Percentiles rank a stretch among this genome's conserved stretches.
phyloP scores from a whole-genome alignment of 768 basidiomycete genomes.

The Leccinum obscurum region DNA sequence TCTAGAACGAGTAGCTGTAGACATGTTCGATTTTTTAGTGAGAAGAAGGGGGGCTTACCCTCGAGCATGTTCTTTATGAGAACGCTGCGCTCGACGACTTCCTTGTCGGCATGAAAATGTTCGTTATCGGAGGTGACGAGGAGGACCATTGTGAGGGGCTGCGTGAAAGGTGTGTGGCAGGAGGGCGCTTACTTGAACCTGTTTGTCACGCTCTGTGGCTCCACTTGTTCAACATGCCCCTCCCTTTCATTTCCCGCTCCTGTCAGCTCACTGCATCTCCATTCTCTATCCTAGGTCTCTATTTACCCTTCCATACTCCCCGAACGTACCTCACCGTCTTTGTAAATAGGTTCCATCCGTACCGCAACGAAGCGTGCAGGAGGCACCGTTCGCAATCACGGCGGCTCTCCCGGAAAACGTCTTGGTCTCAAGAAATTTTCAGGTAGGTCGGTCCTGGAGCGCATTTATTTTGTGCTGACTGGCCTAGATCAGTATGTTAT shows the following conservation, averaged over 20 bases:
- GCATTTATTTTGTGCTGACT: slow-evolving; percentile 10
- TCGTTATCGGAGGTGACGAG: slow-evolving; percentile 96
- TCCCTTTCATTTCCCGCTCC: slow-evolving; percentile 44
- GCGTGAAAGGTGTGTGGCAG: slow-evolving; percentile 8
- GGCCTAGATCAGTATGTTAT: slow-evolving; percentile 81
- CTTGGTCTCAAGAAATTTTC: slow-evolving; percentile 97
- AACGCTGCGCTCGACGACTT: slow-evolving; percentile 92
- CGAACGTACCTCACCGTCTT: slow-evolving; percentile 3
- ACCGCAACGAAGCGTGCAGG: slow-evolving; percentile 97
- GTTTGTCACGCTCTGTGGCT: slow-evolving; percentile 17
- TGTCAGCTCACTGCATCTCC: slow-evolving; percentile 41
- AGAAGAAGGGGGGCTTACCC: slow-evolving; percentile 49
- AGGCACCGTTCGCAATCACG: slow-evolving; percentile 90
- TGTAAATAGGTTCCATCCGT: slow-evolving; percentile 61
- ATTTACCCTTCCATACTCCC: not conserved
- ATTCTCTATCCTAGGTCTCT: slow-evolving; percentile 47
- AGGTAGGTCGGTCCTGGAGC: slow-evolving; percentile 48
- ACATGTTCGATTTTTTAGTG: not conserved
- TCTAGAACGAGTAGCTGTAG: slow-evolving; percentile 47
- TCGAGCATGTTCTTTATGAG: slow-evolving; percentile 99
- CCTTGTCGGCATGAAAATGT: slow-evolving; percentile 89
- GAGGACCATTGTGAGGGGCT: slow-evolving; percentile 58
- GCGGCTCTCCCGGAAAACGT: slow-evolving; percentile 90
- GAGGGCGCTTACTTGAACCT: slow-evolving; percentile 1
- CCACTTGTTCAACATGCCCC: slow-evolving; percentile 8